Evolutionary conservation across 331 rosid species (phyloP), one percentile per base, ranked within the genome.

Genomic region (Erythrophleum ivorense): DNA sequence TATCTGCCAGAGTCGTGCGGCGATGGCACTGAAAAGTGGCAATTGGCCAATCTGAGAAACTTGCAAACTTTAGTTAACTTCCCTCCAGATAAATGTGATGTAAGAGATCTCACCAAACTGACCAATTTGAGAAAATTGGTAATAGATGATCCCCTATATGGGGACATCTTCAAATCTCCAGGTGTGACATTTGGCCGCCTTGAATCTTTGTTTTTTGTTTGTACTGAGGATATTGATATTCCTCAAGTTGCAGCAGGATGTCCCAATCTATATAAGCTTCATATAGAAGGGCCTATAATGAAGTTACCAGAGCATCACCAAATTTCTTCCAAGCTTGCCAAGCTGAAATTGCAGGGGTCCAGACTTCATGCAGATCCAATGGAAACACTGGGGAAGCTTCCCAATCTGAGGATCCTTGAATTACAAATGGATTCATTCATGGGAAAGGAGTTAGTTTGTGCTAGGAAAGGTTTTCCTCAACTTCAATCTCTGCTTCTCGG

Each of bases 41-140:
- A 70, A 48, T n/a, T 84, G 11, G 10, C 18, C 15, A 86, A 82
- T 49, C 79, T 86, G 50, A 64, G 31, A 71, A 84, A 71, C 71
- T 80, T 88, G 84, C 87, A 86, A 71, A 86, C 85, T 9, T 49
- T 85, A 46, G 83, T 89, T 57, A 85, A 83, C 77, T 75, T 89
- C 78, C 84, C 85, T 11, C 19, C 85, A 2, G 83, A 82, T 3
- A 78, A 88, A 45, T 81, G 83, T 76, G 73, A 73, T 60, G 85
- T 86, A 21, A 59, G 57, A 29, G 85, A 84, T 48, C 86, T 86
- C 14, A 31, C 70, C 19, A 74, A 83, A 76, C 60, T 86, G 19
- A 80, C 87, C 69, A 77, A 82, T 33, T 78, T 88, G 75, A 82
- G 87, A 71, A 88, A 84, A 80, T 36, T 88, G 73, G 89, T 81